These are phyloP conservation scores for Leccinum ochraceum DNA, from an alignment of 768 basidiomycete species.

Conservation along the genomic window DNA sequence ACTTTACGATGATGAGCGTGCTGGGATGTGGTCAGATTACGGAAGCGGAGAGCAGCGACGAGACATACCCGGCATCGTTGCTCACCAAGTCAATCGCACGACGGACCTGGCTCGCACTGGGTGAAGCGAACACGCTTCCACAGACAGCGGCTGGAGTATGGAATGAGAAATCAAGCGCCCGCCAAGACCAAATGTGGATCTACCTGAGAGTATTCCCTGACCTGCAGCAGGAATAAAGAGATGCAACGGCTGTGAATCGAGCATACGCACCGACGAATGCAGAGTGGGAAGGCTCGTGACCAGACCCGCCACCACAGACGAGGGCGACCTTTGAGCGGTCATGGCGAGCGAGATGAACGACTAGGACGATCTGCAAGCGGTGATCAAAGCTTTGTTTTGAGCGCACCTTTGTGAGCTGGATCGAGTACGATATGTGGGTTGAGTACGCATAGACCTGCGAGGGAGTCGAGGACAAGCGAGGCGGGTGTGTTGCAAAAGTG, in stretches of 20 bases:
- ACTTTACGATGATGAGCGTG: conserved; percentile 33
- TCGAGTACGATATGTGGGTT: conserved; percentile 60
- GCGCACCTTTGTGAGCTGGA: conserved; percentile 64
- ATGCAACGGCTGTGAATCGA: not conserved
- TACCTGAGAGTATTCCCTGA: conserved; percentile 76
- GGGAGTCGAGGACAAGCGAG: no score
- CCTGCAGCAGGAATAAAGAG: conserved; percentile 40
- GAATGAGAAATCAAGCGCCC: not conserved
- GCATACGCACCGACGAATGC: conserved; percentile 75
- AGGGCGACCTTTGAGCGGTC: conserved; percentile 71
- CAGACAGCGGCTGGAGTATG: conserved; percentile 67
- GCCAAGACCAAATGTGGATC: not conserved
- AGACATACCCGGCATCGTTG: conserved; percentile 57
- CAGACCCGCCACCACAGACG: conserved; percentile 82
- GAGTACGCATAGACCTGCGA: no score
- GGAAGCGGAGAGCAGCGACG: no score
- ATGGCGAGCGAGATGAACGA: conserved; percentile 58
- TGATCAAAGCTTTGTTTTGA: not conserved
- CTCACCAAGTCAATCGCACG: conserved; percentile 76
- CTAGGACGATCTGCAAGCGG: conserved; percentile 35
- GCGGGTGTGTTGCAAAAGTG: conserved; percentile 43
- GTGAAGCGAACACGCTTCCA: conserved; percentile 91
- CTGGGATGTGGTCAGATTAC: no score
- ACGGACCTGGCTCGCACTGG: conserved; percentile 82
- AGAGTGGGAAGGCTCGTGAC: conserved; percentile 91